A percentile compares a stretch with the other conserved stretches of the same genome.
These are phyloP conservation scores for Chaetoceros tenuissimus DNA, from an alignment of 108 stramenopile genomes.

Conservation along the genomic window DNA sequence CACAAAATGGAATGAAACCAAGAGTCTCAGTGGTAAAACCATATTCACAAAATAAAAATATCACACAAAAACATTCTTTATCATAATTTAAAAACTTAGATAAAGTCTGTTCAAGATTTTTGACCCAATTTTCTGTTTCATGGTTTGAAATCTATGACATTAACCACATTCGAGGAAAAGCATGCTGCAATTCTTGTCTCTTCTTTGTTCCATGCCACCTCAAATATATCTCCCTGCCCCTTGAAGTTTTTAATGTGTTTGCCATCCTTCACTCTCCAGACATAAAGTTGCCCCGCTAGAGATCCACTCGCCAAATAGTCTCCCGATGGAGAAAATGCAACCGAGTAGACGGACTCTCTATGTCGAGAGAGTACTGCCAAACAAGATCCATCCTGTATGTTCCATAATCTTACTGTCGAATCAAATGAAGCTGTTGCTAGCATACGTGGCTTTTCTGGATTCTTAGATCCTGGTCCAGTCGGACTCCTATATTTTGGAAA, in stretches of 20 bases:
- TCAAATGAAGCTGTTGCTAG: slow-evolving; percentile 95
- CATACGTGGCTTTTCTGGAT: slow-evolving; percentile 76
- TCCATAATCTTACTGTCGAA: slow-evolving; percentile 91
- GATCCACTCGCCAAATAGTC: slow-evolving; percentile 78
- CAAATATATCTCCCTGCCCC: slow-evolving; percentile 88
- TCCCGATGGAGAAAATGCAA: slow-evolving; percentile 84
- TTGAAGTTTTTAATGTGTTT: slow-evolving; percentile 75
- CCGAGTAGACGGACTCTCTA: slow-evolving; percentile 82
- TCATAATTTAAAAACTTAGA: too few relatives aligned
- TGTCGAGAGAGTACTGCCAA: slow-evolving; percentile 74
- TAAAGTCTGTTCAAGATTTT: too few relatives aligned
- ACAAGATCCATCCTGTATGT: slow-evolving; percentile 74
- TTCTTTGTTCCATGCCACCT: slow-evolving; percentile 91
- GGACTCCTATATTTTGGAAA: slow-evolving; percentile 44
- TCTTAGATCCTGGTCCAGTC: slow-evolving; percentile 82
- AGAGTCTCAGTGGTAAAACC: not conserved
- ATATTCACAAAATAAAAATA: not conserved
- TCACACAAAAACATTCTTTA: too few relatives aligned
- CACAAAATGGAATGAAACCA: too few relatives aligned
- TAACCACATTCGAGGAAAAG: slow-evolving; percentile 83
- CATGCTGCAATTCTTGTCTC: slow-evolving; percentile 85
- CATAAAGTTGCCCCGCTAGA: slow-evolving; percentile 82
- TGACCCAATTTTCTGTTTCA: not conserved
- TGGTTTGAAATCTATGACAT: slow-evolving; percentile 72
- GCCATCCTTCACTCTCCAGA: slow-evolving; percentile 83